Evolutionary conservation across 352 stramenopile species (phyloP), one percentile per base, ranked within the genome.

Genomic region (Globisporangium perplexum): DNA sequence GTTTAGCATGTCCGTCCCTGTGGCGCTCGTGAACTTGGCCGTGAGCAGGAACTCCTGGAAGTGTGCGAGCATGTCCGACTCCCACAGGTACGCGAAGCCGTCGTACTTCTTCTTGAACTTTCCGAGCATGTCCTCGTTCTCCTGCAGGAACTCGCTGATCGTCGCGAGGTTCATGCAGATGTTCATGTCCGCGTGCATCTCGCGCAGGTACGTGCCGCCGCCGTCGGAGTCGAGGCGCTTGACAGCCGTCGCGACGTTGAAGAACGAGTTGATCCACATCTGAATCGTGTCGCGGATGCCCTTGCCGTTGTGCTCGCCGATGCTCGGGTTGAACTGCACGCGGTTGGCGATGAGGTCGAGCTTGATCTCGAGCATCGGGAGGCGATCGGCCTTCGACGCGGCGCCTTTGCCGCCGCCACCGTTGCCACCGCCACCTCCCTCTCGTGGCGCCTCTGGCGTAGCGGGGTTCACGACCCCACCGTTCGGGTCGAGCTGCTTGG

Each of bases 341-440:
- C 81, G 73, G 33, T 89, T 90, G 10, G 80, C 80, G 30, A 98
- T 93, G 35, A 99, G 65, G 69, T 98, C 87, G 7, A 99, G 73
- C 57, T 97, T 97, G 62, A 99, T 97, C 66, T 99, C 95, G 39
- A 99, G 83, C 83, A 99, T 96, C 26, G 96, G 96, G 31, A 98
- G 60, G 11, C 80, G 71, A 0, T 47, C 66, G 18, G 66, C 63
- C 31, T 87, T 86, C 0, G 68, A 54, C 30, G 62, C 62, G 1
- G 52, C 56, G 45, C 66, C 69, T 53, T 81, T 72, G 22, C 66
- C 51, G 28, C 57, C 65, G 28, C 61, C 63, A n/a, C n/a, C n/a
- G n/a, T n/a, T n/a, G n/a, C 57, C 41, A 24, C 70, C 60, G 77
- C n/a, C 33, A 17, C 33, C n/a, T 18, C 38, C 20, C 10, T 44